Percentiles rank a stretch among this genome's conserved stretches.
phyloP scores from a whole-genome alignment of 1,284 basidiomycete genomes.

The Termitomyces sp. region DNA sequence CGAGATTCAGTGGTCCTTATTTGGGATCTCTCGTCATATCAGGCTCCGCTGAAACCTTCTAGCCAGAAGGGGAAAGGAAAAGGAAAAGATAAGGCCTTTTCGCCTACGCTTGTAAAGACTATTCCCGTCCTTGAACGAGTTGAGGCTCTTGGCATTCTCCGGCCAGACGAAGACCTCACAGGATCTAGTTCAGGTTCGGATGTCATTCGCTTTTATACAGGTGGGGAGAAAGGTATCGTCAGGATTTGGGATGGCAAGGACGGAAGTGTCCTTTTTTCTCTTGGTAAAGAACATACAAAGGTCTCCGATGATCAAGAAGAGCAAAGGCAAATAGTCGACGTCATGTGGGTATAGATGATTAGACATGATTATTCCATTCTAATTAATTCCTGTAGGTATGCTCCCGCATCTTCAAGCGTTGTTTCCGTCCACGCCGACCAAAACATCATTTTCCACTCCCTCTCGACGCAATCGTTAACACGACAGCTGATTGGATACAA shows the following conservation, averaged over 20 bases:
- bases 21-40: constrained; percentile 68
- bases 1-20: constrained; percentile 87
- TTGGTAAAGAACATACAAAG: constrained; percentile 47
- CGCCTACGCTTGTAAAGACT: constrained; percentile 72
- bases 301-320: constrained; percentile 63
- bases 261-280: constrained; percentile 57
- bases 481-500: constrained; percentile 97
- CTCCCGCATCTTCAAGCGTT: constrained; percentile 59
- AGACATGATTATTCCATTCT: constrained; percentile 4
- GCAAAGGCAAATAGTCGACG: constrained; percentile 69
- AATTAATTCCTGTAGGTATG: constrained; percentile 49
- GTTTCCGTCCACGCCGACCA: constrained; percentile 95
- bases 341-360: constrained; percentile 48
- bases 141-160: constrained; percentile 77
- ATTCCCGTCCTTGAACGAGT: constrained; percentile 84
- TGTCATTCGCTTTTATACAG: constrained; percentile 73
- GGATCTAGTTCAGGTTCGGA: constrained; percentile 35
- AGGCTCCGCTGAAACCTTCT: constrained; percentile 22
- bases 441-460: constrained; percentile 87
- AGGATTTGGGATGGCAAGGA: constrained; percentile 79
- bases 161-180: constrained; percentile 42
- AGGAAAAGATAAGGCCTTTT: constrained; percentile 39
- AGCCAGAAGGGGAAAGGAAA: constrained; percentile 50
- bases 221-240: constrained; percentile 81
- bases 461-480: constrained; percentile 55